Evolutionary conservation across 2,329 filamentous ascomycete species (phyloP).

Genomic region (Phyllosticta citrichinensis): DNA sequence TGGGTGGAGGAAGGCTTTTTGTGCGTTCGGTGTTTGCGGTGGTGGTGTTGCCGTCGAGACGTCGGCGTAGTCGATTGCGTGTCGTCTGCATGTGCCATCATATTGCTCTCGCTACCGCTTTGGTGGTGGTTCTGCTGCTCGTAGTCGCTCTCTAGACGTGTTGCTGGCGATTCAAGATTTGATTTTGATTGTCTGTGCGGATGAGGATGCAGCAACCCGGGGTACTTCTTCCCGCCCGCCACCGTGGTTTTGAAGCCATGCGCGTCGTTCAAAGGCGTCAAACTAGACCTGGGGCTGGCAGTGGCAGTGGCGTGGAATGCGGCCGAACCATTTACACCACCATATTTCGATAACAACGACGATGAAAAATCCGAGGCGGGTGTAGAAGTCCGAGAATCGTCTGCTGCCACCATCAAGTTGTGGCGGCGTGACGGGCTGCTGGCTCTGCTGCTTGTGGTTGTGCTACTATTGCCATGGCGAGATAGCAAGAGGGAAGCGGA

Average conservation of each 20-base stretch:
- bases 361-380: background rate
- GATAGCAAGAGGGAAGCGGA: background rate
- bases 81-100: background rate
- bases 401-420: background rate
- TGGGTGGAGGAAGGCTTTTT: background rate
- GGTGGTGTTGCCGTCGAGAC: background rate
- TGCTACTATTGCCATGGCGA: background rate
- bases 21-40: background rate
- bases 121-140: background rate
- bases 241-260: background rate
- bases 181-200: background rate
- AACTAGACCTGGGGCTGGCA: background rate
- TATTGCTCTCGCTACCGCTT: background rate
- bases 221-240: background rate
- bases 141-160: background rate
- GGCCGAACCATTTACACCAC: background rate
- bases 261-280: no score
- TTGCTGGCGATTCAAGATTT: background rate
- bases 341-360: background rate
- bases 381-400: background rate
- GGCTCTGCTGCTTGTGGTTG: conserved; percentile 1
- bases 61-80: background rate
- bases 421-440: background rate
- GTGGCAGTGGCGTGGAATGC: background rate
- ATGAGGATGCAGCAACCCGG: background rate